Conservation (phyloP, 179 eudicot species). For the Beta corolliflora region DNA sequence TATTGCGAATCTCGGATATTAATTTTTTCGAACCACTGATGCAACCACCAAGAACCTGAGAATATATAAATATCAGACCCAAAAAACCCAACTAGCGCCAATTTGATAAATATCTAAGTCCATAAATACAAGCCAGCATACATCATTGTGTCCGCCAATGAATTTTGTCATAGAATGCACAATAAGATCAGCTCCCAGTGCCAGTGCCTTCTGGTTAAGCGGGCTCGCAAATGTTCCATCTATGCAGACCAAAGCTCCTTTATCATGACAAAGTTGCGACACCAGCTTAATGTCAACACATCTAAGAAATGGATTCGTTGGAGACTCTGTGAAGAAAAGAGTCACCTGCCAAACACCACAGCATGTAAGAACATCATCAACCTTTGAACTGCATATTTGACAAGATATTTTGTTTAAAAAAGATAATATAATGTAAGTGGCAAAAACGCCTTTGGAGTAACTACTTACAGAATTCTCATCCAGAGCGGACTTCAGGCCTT, state of each 20-base stretch:
- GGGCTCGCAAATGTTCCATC: conserved; percentile 98
- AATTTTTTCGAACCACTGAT: conserved; percentile 77
- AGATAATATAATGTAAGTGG: neutral
- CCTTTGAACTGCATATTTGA: neutral
- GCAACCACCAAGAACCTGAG: conserved; percentile 89
- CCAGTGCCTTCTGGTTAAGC: conserved; percentile 92
- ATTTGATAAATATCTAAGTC: neutral
- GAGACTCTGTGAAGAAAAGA: conserved; percentile 95
- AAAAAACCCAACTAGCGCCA: neutral
- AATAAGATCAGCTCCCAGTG: conserved; percentile 93
- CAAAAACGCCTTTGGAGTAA: neutral
- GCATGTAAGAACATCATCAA: neutral
- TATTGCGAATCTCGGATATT: conserved; percentile 57
- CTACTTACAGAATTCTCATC: conserved; percentile 68
- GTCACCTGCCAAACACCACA: conserved; percentile 54
- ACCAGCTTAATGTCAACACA: conserved; percentile 93
- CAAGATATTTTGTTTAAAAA: neutral
- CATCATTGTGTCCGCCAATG: conserved; percentile 96
- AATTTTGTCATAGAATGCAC: conserved; percentile 86
- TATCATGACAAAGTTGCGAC: conserved; percentile 86
- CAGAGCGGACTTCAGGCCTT: conserved; percentile 73
- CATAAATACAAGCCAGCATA: conserved; percentile 33
- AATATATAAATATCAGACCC: neutral
- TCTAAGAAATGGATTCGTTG: conserved; percentile 95
- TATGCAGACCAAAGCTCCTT: conserved; percentile 87